Evolutionary conservation across 768 basidiomycete genomes (phyloP), one percentile per base, ranked within the genome.

Genomic region (Termitomyces sp.): DNA sequence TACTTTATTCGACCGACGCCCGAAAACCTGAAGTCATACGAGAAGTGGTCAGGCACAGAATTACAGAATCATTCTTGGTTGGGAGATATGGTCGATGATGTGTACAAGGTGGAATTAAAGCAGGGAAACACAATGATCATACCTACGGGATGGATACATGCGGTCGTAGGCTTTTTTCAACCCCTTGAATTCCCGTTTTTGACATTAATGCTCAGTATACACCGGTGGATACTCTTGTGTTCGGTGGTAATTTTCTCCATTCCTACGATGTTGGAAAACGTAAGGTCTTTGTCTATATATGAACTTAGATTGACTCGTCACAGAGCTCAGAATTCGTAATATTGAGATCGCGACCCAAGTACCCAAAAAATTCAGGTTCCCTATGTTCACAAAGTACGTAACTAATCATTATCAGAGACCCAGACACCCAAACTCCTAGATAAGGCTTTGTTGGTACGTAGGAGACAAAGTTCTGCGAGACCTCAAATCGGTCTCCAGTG

Each of bases 241-340:
- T 98, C 66, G 96, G 96, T 1, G 96, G 96, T 40, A 99, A 99
- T 71, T 99, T 98, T 69, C 70, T 99, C 51, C 96, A 99, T 72
- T 95, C 94, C 8, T 94, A 89, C 70, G 87, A 93, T 64, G 83
- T 96, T 45, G 77, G 80, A 1, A 93, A 88, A 3, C 95, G 94
- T 95, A 71, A 62, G 90, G 24, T 11, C 13, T 45, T 44, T 47
- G 3, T 47, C 16, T n/a, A 18, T 51, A 36, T 44, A 44, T 4
- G 32, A 44, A 20, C 7, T 14, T 57, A 33, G 36, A 20, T 55
- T 51, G 11, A 63, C 35, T 28, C 49, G n/a, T 20, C 48, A 43
- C 70, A 96, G 94, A 99, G 72, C 77, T 98, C 20, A 84, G 85
- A 58, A 83, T 99, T 24, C 79, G 94, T 49, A 86, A 94, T 51